Conservation (phyloP, 352 stramenopile genomes). For the Thraustochytrium striatum region DNA sequence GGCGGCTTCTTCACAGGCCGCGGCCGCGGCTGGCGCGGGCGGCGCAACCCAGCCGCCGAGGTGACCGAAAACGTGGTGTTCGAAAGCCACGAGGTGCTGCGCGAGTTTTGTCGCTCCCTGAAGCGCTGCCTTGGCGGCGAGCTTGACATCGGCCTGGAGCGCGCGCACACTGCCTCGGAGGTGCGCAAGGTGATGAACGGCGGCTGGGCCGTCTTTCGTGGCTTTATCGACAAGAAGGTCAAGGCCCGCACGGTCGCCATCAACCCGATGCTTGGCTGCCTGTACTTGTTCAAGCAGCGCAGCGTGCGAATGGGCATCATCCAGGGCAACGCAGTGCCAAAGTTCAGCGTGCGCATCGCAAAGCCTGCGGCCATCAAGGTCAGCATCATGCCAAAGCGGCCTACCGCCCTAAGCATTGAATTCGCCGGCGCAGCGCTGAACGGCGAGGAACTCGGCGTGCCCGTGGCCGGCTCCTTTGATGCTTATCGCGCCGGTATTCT, state of each 20-base stretch:
- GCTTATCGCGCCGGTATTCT: background rate
- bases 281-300: constrained; percentile 10
- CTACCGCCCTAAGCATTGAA: background rate
- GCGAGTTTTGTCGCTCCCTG: background rate
- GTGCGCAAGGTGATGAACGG: background rate
- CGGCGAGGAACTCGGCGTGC: background rate
- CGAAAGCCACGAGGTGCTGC: constrained; percentile 12
- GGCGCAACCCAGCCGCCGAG: background rate
- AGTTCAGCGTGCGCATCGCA: constrained; percentile 9
- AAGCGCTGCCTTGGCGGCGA: background rate
- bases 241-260: background rate
- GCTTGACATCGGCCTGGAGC: background rate
- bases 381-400: background rate
- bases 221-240: background rate
- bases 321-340: background rate
- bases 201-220: constrained; percentile 28
- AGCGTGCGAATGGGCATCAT: background rate
- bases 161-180: background rate
- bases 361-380: background rate
- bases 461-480: background rate
- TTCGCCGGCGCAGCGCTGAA: constrained; percentile 2
- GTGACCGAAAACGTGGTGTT: constrained; percentile 33
- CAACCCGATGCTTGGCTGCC: constrained; percentile 8
- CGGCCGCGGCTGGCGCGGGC: background rate
- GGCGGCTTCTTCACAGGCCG: no score